A percentile compares a stretch with the other conserved stretches of the same genome.
Conservation (phyloP, 176 grass and related monocot genomes). For the Alloteropsis semialata region DNA sequence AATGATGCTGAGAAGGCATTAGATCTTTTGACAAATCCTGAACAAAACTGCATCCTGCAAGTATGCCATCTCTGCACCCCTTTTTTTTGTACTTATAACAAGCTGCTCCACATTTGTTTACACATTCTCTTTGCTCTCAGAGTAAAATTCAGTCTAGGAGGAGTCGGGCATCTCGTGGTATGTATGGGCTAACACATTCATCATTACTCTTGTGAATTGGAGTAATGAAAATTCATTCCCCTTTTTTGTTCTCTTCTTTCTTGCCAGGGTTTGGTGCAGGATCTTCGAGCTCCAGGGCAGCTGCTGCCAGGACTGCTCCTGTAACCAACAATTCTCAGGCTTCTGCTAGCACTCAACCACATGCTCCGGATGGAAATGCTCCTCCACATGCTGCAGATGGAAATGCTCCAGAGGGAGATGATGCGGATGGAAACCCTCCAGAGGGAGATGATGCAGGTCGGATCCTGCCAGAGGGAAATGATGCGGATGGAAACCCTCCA, state of each 20-base stretch:
- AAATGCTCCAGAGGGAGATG: not conserved
- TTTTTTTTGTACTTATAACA: not conserved
- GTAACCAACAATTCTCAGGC: slow-evolving; percentile 17
- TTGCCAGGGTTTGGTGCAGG: slow-evolving; percentile 4
- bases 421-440: not conserved
- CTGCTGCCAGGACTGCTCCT: slow-evolving; percentile 27
- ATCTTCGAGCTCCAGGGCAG: slow-evolving; percentile 19
- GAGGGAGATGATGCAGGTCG: not conserved
- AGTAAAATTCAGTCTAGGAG: slow-evolving; percentile 63
- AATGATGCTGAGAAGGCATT: slow-evolving; percentile 82
- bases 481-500: slow-evolving; percentile 18
- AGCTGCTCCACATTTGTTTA: slow-evolving; percentile 30
- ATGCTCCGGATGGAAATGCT: slow-evolving; percentile 20
- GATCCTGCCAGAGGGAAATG: not conserved
- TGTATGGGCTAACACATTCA: not conserved
- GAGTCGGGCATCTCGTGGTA: slow-evolving; percentile 29
- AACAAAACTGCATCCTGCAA: slow-evolving; percentile 72
- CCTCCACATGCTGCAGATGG: slow-evolving; percentile 19
- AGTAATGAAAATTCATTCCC: not conserved
- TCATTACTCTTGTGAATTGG: not conserved
- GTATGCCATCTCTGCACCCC: slow-evolving; percentile 33
- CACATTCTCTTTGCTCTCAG: slow-evolving; percentile 23
- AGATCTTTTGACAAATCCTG: slow-evolving; percentile 92
- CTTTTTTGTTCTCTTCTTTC: not conserved
- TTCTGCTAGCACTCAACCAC: slow-evolving; percentile 3